Evolutionary conservation across 345 rosid species (phyloP).

Genomic region (Cardiospermum halicacabum): DNA sequence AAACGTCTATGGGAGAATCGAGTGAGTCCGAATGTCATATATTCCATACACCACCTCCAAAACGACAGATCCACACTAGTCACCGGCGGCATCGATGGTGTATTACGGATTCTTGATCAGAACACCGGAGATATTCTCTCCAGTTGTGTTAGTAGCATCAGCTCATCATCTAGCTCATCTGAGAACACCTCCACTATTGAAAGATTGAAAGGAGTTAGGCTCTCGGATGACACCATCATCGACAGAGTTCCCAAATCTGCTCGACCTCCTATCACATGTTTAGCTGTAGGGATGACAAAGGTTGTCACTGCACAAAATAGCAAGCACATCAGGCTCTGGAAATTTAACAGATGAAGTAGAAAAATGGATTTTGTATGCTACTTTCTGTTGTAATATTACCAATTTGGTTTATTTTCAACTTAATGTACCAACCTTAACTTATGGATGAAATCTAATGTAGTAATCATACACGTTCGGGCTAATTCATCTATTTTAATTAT

Average conservation of each 20-base stretch:
- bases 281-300: constrained; percentile 84
- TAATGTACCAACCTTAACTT: no score
- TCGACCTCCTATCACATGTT: constrained; percentile 67
- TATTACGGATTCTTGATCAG: constrained; percentile 68
- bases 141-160: constrained; percentile 42
- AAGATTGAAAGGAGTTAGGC: constrained; percentile 47
- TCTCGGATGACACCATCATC: constrained; percentile 28
- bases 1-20: constrained; percentile 63
- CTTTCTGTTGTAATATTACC: neutral
- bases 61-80: constrained; percentile 49
- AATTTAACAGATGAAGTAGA: constrained; percentile 22
- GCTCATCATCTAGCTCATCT: constrained; percentile 20
- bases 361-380: neutral
- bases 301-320: constrained; percentile 64
- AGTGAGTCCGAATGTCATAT: constrained; percentile 72
- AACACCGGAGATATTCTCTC: constrained; percentile 52
- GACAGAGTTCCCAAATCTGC: constrained; percentile 46
- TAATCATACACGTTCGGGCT: no score
- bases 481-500: no score
- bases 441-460: no score
- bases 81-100: constrained; percentile 89
- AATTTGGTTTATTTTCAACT: no score
- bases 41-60: constrained; percentile 57
- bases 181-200: constrained; percentile 22
- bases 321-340: constrained; percentile 66